Base-by-base conservation (phyloP, 306 rosid species). In the Glycine tomentella region DNA sequence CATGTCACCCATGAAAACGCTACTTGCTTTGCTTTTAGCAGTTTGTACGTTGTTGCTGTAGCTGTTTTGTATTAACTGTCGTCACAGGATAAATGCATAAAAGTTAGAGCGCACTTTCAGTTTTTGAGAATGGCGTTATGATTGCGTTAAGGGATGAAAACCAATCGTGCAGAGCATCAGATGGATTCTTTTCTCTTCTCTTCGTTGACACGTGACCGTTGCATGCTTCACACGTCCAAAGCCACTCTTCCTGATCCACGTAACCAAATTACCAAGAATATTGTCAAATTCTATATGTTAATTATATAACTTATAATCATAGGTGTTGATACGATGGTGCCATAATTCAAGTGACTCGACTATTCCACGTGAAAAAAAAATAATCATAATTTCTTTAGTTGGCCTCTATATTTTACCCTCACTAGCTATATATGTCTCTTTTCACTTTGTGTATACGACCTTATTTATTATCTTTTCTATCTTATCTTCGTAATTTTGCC, bases 151-250 rank as follows among this genome's bases (percentile, higher is more conserved):
- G 42, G 16, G n/a, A 8, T n/a, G 12, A 61, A 25, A 25, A 6
- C 64, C 42, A 42, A 77, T 33, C n/a, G 51, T 25, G 40, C 1
- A 14, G 63, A 20, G 4, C 73, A 58, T 82, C 56, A 44, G 48
- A 15, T 69, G 8, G 57, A 25, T 76, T 80, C 38, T 14, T 1
- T 17, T 15, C 46, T 64, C 63, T 31, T 4, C 2, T 63, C 49
- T 55, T 42, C 50, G 4, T 15, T 15, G 82, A 65, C 90, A 83
- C 79, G 81, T 76, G 75, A 50, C 72, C 17, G 14, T 16, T 66
- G 82, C 83, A 75, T 84, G 77, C 70, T 75, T 25, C 34, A 86
- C 90, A 88, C 88, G 53, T 87, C 50, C 64, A 53, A 25, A 25
- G 31, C 31, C 31, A 25, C 31, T 25, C 31, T 25, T 25, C 69